Base-by-base conservation (phyloP, 2,329 filamentous ascomycete species). In the Elsinoe australis region DNA sequence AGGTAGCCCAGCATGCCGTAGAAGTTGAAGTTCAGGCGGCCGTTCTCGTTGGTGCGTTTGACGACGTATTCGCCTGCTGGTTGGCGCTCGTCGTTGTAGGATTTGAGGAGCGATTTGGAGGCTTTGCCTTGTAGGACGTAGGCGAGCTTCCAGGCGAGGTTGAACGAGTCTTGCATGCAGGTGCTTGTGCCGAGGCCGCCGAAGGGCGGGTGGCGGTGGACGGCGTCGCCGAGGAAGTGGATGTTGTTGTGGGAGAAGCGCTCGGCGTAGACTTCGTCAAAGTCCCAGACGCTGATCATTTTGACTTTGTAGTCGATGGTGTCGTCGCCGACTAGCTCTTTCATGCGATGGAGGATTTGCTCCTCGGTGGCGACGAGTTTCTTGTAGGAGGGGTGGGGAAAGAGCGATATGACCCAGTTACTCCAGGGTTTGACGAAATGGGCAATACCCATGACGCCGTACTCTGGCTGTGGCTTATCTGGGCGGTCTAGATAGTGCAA, bases 361-460 rank as follows among this genome's bases (percentile, higher is more conserved):
- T 72, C 72, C 1, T 66, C 52, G 0, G 67, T 66, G 0, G 73
- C 71, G n/a, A 63, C 50, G 9, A 67, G 60, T 3, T 59, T 59
- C 9, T 66, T 52, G 41, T 69, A 62, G 1, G 52, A 35, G 32
- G 59, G 59, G 3, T 65, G 66, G 0, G 74, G 71, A 12, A 80
- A 63, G 12, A 79, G 59, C 49, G 77, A 75, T 49, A 59, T 56
- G 51, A 60, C 49, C 77, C 78, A 83, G 63, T 82, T 74, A 53
- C 74, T 58, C 78, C 78, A 82, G 0, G 78, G 72, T 62, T 74
- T 78, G 3, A 82, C 76, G 77, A 82, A 81, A 18, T 79, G 67
- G 2, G 72, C 65, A 53, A 78, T 61, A 2, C 59, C 62, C 24
- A 65, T 64, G 70, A 72, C 76, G 0, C 67, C 75, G 61, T 74